Base-by-base conservation (phyloP, 371 early-diverging fungal genomes). In the Rhizopus delemar region DNA sequence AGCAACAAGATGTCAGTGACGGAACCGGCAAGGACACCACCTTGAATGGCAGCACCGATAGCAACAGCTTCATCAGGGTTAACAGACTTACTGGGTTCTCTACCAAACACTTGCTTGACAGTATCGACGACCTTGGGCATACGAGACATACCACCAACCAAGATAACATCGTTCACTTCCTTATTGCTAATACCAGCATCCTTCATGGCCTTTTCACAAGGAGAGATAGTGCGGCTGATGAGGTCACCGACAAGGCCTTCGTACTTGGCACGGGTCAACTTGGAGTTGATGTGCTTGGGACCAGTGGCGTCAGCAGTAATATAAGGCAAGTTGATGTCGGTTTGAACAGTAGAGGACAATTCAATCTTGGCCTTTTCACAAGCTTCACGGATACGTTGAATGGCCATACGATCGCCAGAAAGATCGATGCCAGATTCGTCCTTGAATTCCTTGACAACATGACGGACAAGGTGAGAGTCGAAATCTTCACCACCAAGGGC, bases 11-110 rank as follows among this genome's bases (percentile, higher is more conserved):
- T 83, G 73, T 94, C 90, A 46, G 90, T 91, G 57, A 96, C 92
- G 55, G 86, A 59, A 45, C 96, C 96, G 58, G 93, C 83, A 22
- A 98, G 76, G 56, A 97, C 94, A 80, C 95, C 97, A 54, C 93
- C 98, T 63, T 70, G 65, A 65, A 98, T 85, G 48, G 98, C 95
- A 51, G 99, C 99, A 65, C 98, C 98, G 60, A 93, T 86, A 63
- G 99, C 98, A 31, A 98, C 97, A 52, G 97, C 98, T 75, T 97
- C 97, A 69, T 99, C 99, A 43, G 99, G 98, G 84, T 98, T 93
- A 65, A 98, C 92, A 56, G 84, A 78, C 80, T 90, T 92, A 73
- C 85, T 66, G 31, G 97, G 93, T 51, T 93, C 89, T 51, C 84
- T 84, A 43, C 91, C 91, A 71, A 98, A 97, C 61, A 93, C 77